Evolutionary conservation across 2,329 filamentous ascomycete genomes (phyloP).

Genomic region (Fusarium pseudocircinatum): DNA sequence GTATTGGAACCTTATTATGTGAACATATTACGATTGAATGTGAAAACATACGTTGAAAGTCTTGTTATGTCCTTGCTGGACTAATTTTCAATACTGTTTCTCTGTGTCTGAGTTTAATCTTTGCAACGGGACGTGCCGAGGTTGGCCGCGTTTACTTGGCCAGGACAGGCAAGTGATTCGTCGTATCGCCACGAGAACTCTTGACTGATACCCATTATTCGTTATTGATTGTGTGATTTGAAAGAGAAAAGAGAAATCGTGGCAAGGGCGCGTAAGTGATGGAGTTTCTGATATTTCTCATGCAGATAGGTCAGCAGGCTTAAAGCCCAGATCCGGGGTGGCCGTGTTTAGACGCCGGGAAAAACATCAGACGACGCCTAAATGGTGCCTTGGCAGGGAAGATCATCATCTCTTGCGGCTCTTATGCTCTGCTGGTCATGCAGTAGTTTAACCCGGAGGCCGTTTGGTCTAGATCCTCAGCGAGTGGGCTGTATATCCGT

Average conservation of each 20-base stretch:
- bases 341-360: slow-evolving; percentile 17
- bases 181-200: slow-evolving; percentile 5
- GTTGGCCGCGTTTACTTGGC: neutral
- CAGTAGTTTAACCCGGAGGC: neutral
- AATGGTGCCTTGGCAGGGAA: slow-evolving; percentile 25
- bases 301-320: slow-evolving; percentile 20
- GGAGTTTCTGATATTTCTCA: slow-evolving; percentile 4
- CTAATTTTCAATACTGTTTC: neutral
- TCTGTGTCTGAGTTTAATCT: neutral
- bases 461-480: neutral
- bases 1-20: neutral
- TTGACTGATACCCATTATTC: neutral
- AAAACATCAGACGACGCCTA: slow-evolving; percentile 39
- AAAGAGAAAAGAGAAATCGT: neutral
- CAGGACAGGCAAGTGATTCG: neutral
- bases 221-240: neutral
- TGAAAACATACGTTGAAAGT: accelerated
- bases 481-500: neutral
- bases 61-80: neutral
- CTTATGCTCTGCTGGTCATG: slow-evolving; percentile 3
- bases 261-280: neutral
- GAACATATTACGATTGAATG: neutral
- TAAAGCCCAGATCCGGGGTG: slow-evolving; percentile 21
- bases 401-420: slow-evolving; percentile 31
- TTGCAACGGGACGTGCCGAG: neutral